Evolutionary conservation across 768 basidiomycete species (phyloP).

Genomic region (Gloeostereum incarnatum): DNA sequence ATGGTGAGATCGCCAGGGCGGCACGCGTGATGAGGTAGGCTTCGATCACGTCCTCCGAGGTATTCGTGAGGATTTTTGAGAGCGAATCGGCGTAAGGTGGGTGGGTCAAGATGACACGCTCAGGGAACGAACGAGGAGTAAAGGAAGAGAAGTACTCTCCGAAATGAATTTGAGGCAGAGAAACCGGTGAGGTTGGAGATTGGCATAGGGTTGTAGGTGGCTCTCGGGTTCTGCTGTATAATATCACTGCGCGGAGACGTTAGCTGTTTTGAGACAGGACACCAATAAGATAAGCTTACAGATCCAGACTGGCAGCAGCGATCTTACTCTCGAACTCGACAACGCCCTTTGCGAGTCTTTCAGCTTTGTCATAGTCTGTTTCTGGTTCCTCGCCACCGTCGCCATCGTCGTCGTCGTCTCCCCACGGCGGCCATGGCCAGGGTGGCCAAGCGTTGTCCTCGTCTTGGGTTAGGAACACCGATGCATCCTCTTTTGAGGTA

Average conservation of each 20-base stretch:
- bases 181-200: constrained; percentile 59
- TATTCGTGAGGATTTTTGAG: constrained; percentile 56
- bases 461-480: constrained; percentile 14
- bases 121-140: constrained; percentile 67
- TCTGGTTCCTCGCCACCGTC: constrained; percentile 34
- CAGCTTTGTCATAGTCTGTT: constrained; percentile 45
- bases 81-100: constrained; percentile 68
- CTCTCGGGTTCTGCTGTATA: constrained; percentile 71
- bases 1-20: constrained; percentile 55
- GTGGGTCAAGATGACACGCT: constrained; percentile 72
- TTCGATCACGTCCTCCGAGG: constrained; percentile 64
- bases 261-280: background rate
- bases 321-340: constrained; percentile 72
- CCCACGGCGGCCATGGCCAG: constrained; percentile 87
- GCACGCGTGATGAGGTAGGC: constrained; percentile 82
- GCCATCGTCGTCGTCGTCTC: constrained; percentile 45
- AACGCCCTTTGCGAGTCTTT: constrained; percentile 59
- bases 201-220: constrained; percentile 79
- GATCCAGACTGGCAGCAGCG: constrained; percentile 72
- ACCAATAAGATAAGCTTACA: constrained; percentile 31
- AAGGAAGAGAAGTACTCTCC: constrained; percentile 82
- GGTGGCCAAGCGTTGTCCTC: constrained; percentile 60
- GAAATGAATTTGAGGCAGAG: constrained; percentile 74
- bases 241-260: constrained; percentile 36
- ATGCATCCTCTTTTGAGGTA: constrained; percentile 7